These are phyloP conservation scores for Pseudozyma thailandica DNA, from an alignment of 1,284 basidiomycete species.

Conservation along the genomic window DNA sequence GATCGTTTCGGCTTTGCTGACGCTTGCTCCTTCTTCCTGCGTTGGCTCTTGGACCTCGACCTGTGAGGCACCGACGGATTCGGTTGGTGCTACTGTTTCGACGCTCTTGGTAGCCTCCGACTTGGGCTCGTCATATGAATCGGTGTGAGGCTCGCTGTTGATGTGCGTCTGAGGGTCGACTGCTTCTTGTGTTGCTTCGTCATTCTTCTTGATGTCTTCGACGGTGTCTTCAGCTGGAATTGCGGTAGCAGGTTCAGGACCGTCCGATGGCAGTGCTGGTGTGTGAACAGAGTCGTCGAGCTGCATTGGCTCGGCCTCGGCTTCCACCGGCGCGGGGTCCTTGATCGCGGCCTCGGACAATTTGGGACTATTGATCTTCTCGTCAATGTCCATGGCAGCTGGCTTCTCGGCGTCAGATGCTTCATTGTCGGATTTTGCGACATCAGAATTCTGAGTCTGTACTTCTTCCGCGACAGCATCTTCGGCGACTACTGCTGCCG, in stretches of 20 bases:
- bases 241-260: constrained; percentile 4
- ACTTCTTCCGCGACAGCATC: not conserved
- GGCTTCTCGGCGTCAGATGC: constrained; percentile 1
- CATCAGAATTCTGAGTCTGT: too few species aligned
- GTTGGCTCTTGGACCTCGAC: not conserved
- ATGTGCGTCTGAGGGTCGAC: not conserved
- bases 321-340: constrained; percentile 5
- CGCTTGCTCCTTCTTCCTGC: not conserved
- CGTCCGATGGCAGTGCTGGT: constrained; percentile 23
- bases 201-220: not conserved
- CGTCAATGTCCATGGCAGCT: constrained; percentile 34
- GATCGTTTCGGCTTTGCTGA: not conserved
- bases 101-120: not conserved
- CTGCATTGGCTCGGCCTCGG: constrained; percentile 26
- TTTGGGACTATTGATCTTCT: constrained; percentile 5
- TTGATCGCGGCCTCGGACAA: not conserved
- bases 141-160: constrained; percentile 21
- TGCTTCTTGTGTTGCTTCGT: not conserved
- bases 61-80: not conserved
- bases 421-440: not conserved
- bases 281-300: constrained; percentile 32
- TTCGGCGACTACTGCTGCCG: not conserved
- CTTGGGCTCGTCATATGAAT: constrained; percentile 4
- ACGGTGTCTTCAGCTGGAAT: not conserved
- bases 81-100: not conserved